Base-by-base conservation (phyloP, 768 basidiomycete genomes). In the Russula lepida region DNA sequence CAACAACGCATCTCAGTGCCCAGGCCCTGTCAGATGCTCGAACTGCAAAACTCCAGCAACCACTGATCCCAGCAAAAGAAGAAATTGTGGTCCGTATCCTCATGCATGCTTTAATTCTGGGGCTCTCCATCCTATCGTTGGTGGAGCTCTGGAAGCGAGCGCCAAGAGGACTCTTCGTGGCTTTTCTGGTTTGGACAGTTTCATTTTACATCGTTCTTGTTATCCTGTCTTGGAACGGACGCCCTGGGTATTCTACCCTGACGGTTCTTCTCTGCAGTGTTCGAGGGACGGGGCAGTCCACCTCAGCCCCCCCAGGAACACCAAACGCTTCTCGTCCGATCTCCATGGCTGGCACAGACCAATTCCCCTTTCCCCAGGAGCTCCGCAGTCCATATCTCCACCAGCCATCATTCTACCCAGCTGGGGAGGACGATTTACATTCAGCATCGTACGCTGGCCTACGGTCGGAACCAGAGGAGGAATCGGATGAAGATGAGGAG, bases 401-500 rank as follows among this genome's bases (percentile, higher is more conserved):
- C 66, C 84, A 84, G 58, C 88, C 88, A 3, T 76, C 79, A 6
- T 84, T 79, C 69, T 83, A 81, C 47, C 64, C 78, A 6, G 66
- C 71, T 19, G 73, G 74, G 23, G 84, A 84, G 58, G 75, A 75
- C 58, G 71, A 72, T 30, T 73, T 68, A 69, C 74, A 57, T 62
- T 72, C 58, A 63, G n/a, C 80, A 78, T 48, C 77, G 76, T 54
- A 81, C 78, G 63, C 75, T 75, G 51, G 83, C 81, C 35, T 78
- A 77, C 51, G 58, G 13, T 64, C 63, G 15, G 65, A 65, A 49
- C 46, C 57, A 7, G 85, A 84, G 56, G 71, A 72, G 43, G 85
- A 88, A 21, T 84, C 86, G 32, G 86, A 88, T 50, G 75, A 86
- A 58, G 89, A 91, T 65, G 89, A 91, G 64, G 83, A 86, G 52